These are phyloP conservation scores for Elsinoe australis DNA, from an alignment of 2,329 filamentous ascomycete species.

Conservation along the genomic window DNA sequence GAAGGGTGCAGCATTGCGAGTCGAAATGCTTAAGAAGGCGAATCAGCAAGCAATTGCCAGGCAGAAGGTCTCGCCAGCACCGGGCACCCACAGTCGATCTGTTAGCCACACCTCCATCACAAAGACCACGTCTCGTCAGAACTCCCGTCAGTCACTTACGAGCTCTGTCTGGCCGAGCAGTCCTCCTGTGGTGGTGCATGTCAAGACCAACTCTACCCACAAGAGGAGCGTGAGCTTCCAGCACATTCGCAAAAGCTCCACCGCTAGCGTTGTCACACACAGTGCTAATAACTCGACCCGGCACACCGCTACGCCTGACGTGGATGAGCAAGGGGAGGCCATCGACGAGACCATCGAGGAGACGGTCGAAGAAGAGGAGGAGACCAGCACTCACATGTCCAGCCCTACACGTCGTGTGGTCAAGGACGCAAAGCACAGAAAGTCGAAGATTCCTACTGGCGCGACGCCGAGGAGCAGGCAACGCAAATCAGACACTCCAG, in stretches of 20 bases:
- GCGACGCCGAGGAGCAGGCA: conserved; percentile 29
- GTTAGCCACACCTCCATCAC: conserved; percentile 23
- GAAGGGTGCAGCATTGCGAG: conserved; percentile 25
- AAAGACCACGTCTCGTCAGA: conserved; percentile 19
- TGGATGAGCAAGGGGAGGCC: conserved; percentile 20
- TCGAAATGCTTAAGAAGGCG: conserved; percentile 32
- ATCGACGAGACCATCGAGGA: conserved; percentile 21
- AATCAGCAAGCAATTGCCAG: conserved; percentile 15
- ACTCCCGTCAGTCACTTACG: conserved; percentile 36
- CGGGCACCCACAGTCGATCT: conserved; percentile 22
- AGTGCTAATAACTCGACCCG: conserved; percentile 25
- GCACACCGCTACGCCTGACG: conserved; percentile 9
- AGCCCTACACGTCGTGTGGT: conserved; percentile 29
- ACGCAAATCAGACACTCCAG: conserved; percentile 37
- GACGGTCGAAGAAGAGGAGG: conserved; percentile 19
- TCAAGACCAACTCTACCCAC: conserved; percentile 28
- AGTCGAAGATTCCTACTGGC: conserved; percentile 27
- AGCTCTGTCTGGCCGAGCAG: conserved; percentile 43
- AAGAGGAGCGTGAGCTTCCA: conserved; percentile 58
- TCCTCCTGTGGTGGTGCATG: conserved; percentile 34
- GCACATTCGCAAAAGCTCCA: conserved; percentile 44
- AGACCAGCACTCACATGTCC: conserved; percentile 20
- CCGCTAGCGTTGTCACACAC: conserved; percentile 34
- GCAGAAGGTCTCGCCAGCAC: conserved; percentile 7
- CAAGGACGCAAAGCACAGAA: conserved; percentile 29